Evolutionary conservation across 306 rosid species (phyloP).

Genomic region (Begonia loranthoides): DNA sequence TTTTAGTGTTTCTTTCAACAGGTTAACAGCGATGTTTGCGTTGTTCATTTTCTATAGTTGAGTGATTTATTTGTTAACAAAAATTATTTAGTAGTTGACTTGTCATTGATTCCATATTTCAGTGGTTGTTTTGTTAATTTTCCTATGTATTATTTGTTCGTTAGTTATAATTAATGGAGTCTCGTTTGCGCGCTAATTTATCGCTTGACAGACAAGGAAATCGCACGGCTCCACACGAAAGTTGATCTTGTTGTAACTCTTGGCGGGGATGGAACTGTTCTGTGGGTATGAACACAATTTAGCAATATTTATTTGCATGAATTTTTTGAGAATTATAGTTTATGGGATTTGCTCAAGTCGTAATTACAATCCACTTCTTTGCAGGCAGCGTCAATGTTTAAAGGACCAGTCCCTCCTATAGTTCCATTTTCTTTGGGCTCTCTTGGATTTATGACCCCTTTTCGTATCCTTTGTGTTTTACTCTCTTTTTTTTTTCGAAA

Average conservation of each 20-base stretch:
- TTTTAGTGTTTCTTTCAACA: too few relatives aligned
- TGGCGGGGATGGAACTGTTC: conserved; percentile 97
- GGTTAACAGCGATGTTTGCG: too few relatives aligned
- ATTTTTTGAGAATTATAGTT: neutral
- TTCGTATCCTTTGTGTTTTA: conserved; percentile 59
- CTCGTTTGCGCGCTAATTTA: too few relatives aligned
- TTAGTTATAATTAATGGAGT: too few relatives aligned
- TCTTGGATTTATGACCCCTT: conserved; percentile 94
- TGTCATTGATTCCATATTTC: too few relatives aligned
- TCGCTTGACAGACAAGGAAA: conserved; percentile 44
- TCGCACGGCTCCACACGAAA: conserved; percentile 50
- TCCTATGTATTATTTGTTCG: too few relatives aligned
- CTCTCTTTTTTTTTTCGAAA: conserved; percentile 2
- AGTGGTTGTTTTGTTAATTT: too few relatives aligned
- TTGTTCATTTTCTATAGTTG: too few relatives aligned
- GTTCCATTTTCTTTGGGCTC: conserved; percentile 96
- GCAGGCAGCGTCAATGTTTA: conserved; percentile 99
- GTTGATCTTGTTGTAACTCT: conserved; percentile 92
- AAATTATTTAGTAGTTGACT: too few relatives aligned
- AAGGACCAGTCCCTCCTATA: conserved; percentile 93
- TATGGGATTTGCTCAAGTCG: neutral
- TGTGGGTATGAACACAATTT: conserved; percentile 56
- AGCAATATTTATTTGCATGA: neutral
- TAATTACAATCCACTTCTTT: conserved; percentile 5
- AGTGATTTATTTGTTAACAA: too few relatives aligned